These are phyloP conservation scores for Cutaneotrichosporon mucoides DNA, from an alignment of 1,284 basidiomycete species.

Conservation along the genomic window DNA sequence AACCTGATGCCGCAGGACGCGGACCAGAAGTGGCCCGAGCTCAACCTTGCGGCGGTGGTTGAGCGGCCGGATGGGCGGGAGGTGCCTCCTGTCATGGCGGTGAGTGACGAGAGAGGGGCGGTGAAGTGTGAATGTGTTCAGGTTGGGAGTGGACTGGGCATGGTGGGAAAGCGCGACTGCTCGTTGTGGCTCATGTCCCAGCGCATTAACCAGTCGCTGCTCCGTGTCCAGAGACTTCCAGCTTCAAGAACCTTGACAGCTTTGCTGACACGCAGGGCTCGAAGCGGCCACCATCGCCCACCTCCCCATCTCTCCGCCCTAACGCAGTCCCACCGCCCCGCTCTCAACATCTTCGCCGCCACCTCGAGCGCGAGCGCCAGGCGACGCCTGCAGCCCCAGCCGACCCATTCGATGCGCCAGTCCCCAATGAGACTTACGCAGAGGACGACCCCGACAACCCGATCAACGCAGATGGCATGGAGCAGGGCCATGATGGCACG, in stretches of 20 bases:
- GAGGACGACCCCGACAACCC: constrained; percentile 23
- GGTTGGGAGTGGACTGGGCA: too few species aligned
- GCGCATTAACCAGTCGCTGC: too few species aligned
- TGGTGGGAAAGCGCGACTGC: too few species aligned
- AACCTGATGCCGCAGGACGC: constrained; percentile 26
- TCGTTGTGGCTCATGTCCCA: too few species aligned
- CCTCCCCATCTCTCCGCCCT: constrained; percentile 39
- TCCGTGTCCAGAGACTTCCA: too few species aligned
- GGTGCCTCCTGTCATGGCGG: constrained; percentile 47
- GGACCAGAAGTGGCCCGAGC: constrained; percentile 31
- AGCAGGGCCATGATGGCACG: neutral
- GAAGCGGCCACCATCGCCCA: constrained; percentile 44
- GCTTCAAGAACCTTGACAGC: too few species aligned
- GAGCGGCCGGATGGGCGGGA: constrained; percentile 35
- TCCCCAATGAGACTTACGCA: constrained; percentile 44
- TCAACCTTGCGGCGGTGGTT: constrained; percentile 29
- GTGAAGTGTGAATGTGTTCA: too few species aligned
- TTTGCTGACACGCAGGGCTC: constrained; percentile 31
- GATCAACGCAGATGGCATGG: neutral
- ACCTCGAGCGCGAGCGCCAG: constrained; percentile 34
- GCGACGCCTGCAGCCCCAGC: constrained; percentile 19
- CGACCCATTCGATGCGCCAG: constrained; percentile 44
- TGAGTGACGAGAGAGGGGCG: constrained; percentile 20
- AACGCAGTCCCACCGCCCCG: constrained; percentile 24
- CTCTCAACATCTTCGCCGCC: constrained; percentile 34